These are phyloP conservation scores for Penicillium goetzii DNA, from an alignment of 495 filamentous ascomycete genomes.

Conservation along the genomic window DNA sequence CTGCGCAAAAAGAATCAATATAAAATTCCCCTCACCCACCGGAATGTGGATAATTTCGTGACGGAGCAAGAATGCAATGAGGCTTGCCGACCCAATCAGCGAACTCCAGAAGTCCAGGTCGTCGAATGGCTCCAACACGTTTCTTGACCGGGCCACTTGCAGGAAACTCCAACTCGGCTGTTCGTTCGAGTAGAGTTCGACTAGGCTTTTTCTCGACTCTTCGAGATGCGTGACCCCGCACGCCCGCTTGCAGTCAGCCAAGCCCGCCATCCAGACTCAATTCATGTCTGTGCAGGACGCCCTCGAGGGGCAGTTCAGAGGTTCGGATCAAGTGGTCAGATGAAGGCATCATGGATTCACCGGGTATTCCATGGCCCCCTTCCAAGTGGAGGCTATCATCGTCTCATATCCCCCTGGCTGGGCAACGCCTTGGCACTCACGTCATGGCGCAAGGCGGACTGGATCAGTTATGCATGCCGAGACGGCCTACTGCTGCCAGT, in stretches of 20 bases:
- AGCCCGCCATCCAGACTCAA: conserved; percentile 1
- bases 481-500: conserved; percentile 12
- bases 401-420: conserved; percentile 8
- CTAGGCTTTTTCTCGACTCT: conserved; percentile 30
- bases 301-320: conserved; percentile 9
- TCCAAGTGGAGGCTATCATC: conserved; percentile 2
- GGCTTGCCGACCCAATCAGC: conserved; percentile 61
- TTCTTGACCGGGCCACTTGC: conserved; percentile 38
- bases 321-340: background rate
- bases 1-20: conserved; percentile 46
- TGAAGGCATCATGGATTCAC: background rate
- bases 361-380: background rate
- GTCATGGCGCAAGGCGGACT: conserved; percentile 27
- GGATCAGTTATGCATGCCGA: conserved; percentile 20
- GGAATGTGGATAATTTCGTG: conserved; percentile 51
- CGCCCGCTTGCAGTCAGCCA: conserved; percentile 9
- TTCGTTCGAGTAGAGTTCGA: conserved; percentile 18
- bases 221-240: conserved; percentile 20
- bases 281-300: background rate
- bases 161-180: conserved; percentile 2
- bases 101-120: conserved; percentile 64
- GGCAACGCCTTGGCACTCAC: conserved; percentile 29
- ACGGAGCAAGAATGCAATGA: conserved; percentile 49
- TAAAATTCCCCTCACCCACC: conserved; percentile 47
- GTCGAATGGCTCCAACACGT: conserved; percentile 69